A percentile compares a stretch with the other conserved stretches of the same genome.
phyloP scores from a whole-genome alignment of 768 basidiomycete species.

The Boletus subparvulus region DNA sequence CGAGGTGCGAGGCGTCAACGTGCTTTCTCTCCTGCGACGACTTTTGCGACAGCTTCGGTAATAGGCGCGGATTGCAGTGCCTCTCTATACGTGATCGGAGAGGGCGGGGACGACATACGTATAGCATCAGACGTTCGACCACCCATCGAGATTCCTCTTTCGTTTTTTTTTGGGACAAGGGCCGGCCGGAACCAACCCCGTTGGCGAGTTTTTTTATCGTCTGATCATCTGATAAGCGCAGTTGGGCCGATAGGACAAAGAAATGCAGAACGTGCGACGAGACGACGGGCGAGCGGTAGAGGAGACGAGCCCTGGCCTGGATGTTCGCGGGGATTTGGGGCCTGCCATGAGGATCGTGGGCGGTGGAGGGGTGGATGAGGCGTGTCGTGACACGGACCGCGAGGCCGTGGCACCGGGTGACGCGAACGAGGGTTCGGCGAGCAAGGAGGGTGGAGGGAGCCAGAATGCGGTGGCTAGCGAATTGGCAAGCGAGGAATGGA shows the following conservation, averaged over 20 bases:
- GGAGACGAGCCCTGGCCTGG: slow-evolving; percentile 7
- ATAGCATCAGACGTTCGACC: background rate
- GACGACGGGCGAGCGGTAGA: background rate
- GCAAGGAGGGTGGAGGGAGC: slow-evolving; percentile 1
- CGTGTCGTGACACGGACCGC: slow-evolving; percentile 20
- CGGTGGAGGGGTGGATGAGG: slow-evolving; percentile 21
- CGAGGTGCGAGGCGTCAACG: slow-evolving; percentile 12
- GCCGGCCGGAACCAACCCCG: background rate
- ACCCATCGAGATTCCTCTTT: background rate
- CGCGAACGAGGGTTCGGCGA: slow-evolving; percentile 12
- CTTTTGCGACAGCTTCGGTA: slow-evolving; percentile 2
- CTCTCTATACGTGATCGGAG: slow-evolving; percentile 8
- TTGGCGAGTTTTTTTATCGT: background rate
- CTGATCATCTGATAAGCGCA: slow-evolving; percentile 6
- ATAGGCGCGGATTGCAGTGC: slow-evolving; percentile 8
- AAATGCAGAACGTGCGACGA: slow-evolving; percentile 5
- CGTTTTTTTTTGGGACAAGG: slow-evolving; percentile 1
- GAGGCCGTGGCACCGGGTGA: slow-evolving; percentile 25
- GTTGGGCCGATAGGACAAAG: slow-evolving; percentile 2
- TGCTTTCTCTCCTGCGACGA: slow-evolving; percentile 6
- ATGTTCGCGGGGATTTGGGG: slow-evolving; percentile 25
- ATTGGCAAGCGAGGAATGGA: slow-evolving; percentile 1
- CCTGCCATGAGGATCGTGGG: slow-evolving; percentile 27
- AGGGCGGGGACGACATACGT: slow-evolving; percentile 1
- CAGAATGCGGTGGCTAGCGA: slow-evolving; percentile 3